Percentiles rank a stretch among this genome's conserved stretches.
These are phyloP conservation scores for Malassezia globosa DNA, from an alignment of 1,284 basidiomycete species.

Conservation along the genomic window DNA sequence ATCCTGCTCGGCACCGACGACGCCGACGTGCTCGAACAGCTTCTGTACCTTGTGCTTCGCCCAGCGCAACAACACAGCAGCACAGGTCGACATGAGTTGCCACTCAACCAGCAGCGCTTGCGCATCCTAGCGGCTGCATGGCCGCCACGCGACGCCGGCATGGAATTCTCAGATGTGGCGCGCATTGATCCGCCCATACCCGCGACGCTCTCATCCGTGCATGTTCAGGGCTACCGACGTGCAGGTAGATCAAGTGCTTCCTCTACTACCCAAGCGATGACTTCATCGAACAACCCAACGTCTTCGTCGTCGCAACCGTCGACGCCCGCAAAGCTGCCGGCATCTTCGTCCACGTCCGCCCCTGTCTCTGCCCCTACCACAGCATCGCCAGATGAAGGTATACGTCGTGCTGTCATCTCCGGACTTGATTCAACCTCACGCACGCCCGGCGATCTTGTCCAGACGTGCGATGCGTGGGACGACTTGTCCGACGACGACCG, in stretches of 20 bases:
- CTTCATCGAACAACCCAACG: background rate
- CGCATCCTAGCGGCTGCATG: slow-evolving; percentile 38
- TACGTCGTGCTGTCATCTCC: slow-evolving; percentile 27
- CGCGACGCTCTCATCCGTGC: slow-evolving; percentile 43
- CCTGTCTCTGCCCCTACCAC: background rate
- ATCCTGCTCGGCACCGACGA: slow-evolving; percentile 78
- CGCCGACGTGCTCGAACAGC: slow-evolving; percentile 71
- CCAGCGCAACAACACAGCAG: slow-evolving; percentile 84
- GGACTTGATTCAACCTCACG: slow-evolving; percentile 15
- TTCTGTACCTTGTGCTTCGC: slow-evolving; percentile 74
- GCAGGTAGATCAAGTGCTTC: too few species aligned
- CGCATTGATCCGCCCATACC: slow-evolving; percentile 36
- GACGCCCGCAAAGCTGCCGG: slow-evolving; percentile 14
- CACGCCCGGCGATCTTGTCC: slow-evolving; percentile 52
- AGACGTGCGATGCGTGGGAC: slow-evolving; percentile 57
- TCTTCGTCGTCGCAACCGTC: slow-evolving; percentile 3
- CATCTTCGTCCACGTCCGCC: too few species aligned
- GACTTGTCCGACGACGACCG: slow-evolving; percentile 70
- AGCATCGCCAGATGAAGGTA: slow-evolving; percentile 20
- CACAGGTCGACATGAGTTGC: slow-evolving; percentile 29
- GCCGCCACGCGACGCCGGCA: slow-evolving; percentile 41
- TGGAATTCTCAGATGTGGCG: slow-evolving; percentile 49
- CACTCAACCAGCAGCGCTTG: slow-evolving; percentile 32
- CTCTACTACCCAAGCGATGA: too few species aligned
- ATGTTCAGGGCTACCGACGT: slow-evolving; percentile 50